Base-by-base conservation (phyloP, 2,329 filamentous ascomycete species). In the Penicillium corylophilum region DNA sequence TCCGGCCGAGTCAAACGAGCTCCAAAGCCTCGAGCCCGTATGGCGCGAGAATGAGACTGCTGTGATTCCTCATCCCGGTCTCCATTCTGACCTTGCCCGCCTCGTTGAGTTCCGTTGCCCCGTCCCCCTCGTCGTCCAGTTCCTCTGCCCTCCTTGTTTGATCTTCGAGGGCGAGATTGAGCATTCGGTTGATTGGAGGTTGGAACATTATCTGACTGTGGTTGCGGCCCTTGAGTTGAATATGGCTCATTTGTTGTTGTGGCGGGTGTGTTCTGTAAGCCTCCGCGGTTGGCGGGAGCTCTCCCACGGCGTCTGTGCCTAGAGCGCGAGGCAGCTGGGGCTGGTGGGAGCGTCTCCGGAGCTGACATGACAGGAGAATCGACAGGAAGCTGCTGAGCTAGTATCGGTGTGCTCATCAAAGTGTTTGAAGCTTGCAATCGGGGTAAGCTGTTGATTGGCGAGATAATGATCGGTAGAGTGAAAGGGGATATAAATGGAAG, bases 1-100 rank as follows among this genome's bases (percentile, higher is more conserved):
- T 60, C 61, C 12, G 61, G 51, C n/a, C 64, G 61, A 8, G 71
- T 76, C 50, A 78, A 67, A 44, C 74, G 70, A 15, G 73, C 74
- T 20, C 72, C 71, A 60, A 78, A 77, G 9, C 65, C 63, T 58
- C 73, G 65, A 31, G 69, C 66, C 42, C 60, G 54, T 52, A 63
- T 59, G 4, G 56, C 64, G n/a, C 62, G 59, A 24, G 57, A 51
- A 29, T 51, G 54, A 7, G 31, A 18, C 47, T 45, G 53, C 16
- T 41, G 44, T 45, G 40, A 33, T 26, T 54, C 56, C 4, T 56
- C 59, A 10, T 47, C 54, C 24, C 46, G 58, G 22, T 57, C 59
- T 31, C 39, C 46, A 52, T 44, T 46, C 12, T 48, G 46, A 29
- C 38, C 44, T n/a, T 54, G 61, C 44, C 51, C 59, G 26, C 55